Conservation (phyloP, 805 yeast species). For the Saccharomycopsis sp. region DNA sequence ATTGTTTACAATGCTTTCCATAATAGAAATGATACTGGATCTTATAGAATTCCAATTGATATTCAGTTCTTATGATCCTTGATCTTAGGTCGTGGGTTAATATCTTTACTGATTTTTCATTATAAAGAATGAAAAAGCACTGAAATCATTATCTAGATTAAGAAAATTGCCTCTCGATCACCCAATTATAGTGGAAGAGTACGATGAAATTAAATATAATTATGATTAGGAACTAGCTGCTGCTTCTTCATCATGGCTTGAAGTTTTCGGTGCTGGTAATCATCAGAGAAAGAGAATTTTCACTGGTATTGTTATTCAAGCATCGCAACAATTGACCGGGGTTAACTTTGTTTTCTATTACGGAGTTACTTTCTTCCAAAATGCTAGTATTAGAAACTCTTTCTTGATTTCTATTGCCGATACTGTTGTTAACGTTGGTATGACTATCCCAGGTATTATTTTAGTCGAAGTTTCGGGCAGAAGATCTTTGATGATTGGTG, state of each 20-base stretch:
- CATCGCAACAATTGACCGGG: conserved; percentile 65
- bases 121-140: conserved; percentile 52
- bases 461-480: conserved; percentile 59
- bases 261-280: conserved; percentile 31
- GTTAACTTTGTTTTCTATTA: conserved; percentile 67
- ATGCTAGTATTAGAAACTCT: conserved; percentile 43
- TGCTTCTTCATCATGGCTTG: conserved; percentile 28
- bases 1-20: conserved; percentile 66
- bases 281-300: conserved; percentile 38
- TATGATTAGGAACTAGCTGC: conserved; percentile 37
- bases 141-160: conserved; percentile 45
- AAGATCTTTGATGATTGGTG: conserved; percentile 51
- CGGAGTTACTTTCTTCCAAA: conserved; percentile 54
- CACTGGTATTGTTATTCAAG: conserved; percentile 37
- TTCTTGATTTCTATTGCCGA: conserved; percentile 37
- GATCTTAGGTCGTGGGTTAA: conserved; percentile 52
- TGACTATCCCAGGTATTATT: conserved; percentile 50
- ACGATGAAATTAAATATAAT: conserved; percentile 42
- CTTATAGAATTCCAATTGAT: conserved; percentile 71
- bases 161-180: conserved; percentile 42
- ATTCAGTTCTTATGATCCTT: conserved; percentile 67
- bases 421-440: conserved; percentile 39
- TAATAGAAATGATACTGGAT: conserved; percentile 42
- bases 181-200: conserved; percentile 38
- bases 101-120: conserved; percentile 66